Evolutionary conservation across 2,329 filamentous ascomycete genomes (phyloP).

Genomic region (Berkeleyomyces basicola): DNA sequence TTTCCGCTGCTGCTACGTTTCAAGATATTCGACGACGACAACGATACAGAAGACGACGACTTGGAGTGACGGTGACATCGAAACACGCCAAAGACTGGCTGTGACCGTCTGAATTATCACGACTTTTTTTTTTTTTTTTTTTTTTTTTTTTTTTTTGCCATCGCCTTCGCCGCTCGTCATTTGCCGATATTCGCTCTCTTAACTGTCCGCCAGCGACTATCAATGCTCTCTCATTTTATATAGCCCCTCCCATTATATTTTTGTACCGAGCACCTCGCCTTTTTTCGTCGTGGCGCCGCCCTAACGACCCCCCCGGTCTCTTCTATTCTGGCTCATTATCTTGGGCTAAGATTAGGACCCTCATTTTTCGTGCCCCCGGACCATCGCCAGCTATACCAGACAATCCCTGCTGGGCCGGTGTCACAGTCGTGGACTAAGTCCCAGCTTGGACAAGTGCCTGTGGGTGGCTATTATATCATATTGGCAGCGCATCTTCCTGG

Average conservation of each 20-base stretch:
- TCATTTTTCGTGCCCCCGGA: not conserved
- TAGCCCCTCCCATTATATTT: not conserved
- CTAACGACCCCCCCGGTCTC: not conserved
- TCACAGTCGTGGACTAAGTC: not conserved
- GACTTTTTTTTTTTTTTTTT: conserved; percentile 1
- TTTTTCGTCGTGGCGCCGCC: not conserved
- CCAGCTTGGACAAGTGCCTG: not conserved
- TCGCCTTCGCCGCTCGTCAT: not conserved
- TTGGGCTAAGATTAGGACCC: conserved; percentile 4
- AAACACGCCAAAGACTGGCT: not conserved
- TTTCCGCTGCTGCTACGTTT: no score
- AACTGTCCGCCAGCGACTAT: not conserved
- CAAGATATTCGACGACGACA: not conserved
- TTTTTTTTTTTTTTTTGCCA: conserved; percentile 13
- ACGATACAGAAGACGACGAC: not conserved
- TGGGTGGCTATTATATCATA: not conserved
- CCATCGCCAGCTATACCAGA: not conserved
- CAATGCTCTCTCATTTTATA: not conserved
- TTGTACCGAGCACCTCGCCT: not conserved
- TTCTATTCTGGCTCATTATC: not conserved
- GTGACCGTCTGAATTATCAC: conserved; percentile 4
- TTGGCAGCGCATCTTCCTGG: not conserved
- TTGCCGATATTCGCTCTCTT: not conserved
- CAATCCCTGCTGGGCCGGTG: not conserved
- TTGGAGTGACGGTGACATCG: not conserved